These are phyloP conservation scores for Gracilaria gracilis DNA, from an alignment of 23 red algal species.

Conservation along the genomic window DNA sequence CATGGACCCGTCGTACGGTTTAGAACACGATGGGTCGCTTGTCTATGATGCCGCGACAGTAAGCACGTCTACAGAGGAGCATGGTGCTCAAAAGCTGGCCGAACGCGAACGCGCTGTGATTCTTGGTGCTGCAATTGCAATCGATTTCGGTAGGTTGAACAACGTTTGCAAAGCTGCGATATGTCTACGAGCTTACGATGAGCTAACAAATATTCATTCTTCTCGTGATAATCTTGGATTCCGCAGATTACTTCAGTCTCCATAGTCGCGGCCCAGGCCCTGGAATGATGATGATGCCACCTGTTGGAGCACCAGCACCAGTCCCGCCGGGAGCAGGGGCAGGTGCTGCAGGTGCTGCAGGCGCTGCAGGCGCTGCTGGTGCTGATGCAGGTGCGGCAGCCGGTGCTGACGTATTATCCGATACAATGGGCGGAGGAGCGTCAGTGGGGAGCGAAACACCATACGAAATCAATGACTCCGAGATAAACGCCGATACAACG, in stretches of 20 bases:
- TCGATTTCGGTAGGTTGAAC: constrained; percentile 85
- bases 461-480: neutral
- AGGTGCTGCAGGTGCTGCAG: neutral
- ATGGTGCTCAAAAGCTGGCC: constrained; percentile 24
- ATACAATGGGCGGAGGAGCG: neutral
- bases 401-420: constrained; percentile 65
- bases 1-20: constrained; percentile 62
- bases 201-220: neutral
- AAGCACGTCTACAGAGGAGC: constrained; percentile 28
- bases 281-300: constrained; percentile 69
- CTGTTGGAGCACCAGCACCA: constrained; percentile 11
- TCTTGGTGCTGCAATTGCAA: constrained; percentile 83
- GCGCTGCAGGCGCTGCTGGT: too few relatives aligned
- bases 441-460: neutral
- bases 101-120: constrained; percentile 83
- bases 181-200: neutral
- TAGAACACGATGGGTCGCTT: constrained; percentile 45
- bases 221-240: neutral
- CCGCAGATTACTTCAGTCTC: constrained; percentile 90
- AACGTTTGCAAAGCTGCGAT: neutral
- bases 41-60: constrained; percentile 54
- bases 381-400: constrained; percentile 37
- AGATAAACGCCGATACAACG: neutral
- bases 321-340: constrained; percentile 16
- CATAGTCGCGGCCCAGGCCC: constrained; percentile 74